Conservation (phyloP, 2,329 filamentous ascomycete genomes). For the Alternaria novae-zelandiae region DNA sequence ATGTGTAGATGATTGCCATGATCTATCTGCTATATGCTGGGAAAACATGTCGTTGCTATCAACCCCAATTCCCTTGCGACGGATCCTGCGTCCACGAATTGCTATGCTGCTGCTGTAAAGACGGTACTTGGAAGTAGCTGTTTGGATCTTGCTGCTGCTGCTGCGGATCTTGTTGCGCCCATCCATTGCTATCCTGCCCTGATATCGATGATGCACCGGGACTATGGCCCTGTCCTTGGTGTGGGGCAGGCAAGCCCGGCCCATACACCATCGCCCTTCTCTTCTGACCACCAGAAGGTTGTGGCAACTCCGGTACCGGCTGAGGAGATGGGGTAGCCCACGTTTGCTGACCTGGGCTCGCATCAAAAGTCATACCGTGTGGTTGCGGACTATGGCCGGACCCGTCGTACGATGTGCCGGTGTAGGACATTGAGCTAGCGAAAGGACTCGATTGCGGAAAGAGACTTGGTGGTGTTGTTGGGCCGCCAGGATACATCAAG, state of each 20-base stretch:
- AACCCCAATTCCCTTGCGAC: conserved; percentile 9
- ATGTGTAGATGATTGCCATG: too few species aligned
- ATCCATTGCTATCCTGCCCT: neutral
- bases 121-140: conserved; percentile 6
- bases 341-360: conserved; percentile 19
- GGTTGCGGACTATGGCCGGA: conserved; percentile 22
- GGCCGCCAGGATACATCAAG: conserved; percentile 31
- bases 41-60: neutral
- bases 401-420: conserved; percentile 28
- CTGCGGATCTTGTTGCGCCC: conserved; percentile 1
- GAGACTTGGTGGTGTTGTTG: conserved; percentile 38
- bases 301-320: conserved; percentile 40
- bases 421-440: conserved; percentile 37
- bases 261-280: conserved; percentile 42
- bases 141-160: conserved; percentile 2
- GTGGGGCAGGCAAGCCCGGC: conserved; percentile 24
- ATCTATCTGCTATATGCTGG: too few species aligned
- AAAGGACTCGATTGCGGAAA: conserved; percentile 41
- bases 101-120: conserved; percentile 6
- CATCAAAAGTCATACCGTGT: conserved; percentile 19
- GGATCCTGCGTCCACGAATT: conserved; percentile 1
- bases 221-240: conserved; percentile 13
- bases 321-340: conserved; percentile 38
- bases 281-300: conserved; percentile 39
- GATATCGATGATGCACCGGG: conserved; percentile 10